Evolutionary conservation across 139 green algal genomes (phyloP).

Genomic region (Zygnema cylindricum): DNA sequence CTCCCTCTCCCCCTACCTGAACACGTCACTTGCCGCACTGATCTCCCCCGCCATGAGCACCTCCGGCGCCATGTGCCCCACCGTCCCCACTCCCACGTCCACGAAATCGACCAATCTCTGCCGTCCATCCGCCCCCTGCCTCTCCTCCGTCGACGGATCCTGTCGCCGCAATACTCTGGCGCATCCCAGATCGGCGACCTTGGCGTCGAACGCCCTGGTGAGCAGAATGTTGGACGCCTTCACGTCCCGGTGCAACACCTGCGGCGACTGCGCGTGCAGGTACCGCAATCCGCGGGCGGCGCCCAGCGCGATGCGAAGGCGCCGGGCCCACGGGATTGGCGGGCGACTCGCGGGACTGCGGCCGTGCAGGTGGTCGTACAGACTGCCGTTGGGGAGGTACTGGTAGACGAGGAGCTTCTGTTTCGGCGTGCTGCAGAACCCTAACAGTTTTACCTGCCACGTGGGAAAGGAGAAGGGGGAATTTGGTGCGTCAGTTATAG

Average conservation of each 20-base stretch:
- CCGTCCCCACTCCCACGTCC: conserved; percentile 23
- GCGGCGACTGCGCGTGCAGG: conserved; percentile 40
- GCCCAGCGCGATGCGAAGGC: conserved; percentile 32
- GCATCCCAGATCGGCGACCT: conserved; percentile 33
- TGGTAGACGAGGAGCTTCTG: conserved; percentile 49
- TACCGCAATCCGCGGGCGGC: conserved; percentile 31
- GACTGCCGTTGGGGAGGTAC: conserved; percentile 46
- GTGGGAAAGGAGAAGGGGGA: conserved; percentile 20
- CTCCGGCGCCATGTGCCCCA: conserved; percentile 36
- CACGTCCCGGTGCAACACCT: conserved; percentile 29
- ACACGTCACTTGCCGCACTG: conserved; percentile 25
- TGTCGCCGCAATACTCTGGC: conserved; percentile 8
- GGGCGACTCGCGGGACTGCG: not conserved
- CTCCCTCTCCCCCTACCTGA: conserved; percentile 26
- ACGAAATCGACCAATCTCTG: conserved; percentile 38
- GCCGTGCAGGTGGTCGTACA: conserved; percentile 53
- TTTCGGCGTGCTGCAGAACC: conserved; percentile 21
- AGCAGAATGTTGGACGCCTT: conserved; percentile 37
- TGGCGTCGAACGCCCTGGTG: conserved; percentile 23
- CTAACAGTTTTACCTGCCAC: conserved; percentile 50
- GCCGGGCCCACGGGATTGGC: conserved; percentile 20
- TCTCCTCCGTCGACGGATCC: not conserved
- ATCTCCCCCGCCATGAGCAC: conserved; percentile 32
- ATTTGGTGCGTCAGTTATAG: no score
- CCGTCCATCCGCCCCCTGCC: not conserved